These are phyloP conservation scores for Gossypium anomalum DNA, from an alignment of 345 rosid species.

Conservation along the genomic window DNA sequence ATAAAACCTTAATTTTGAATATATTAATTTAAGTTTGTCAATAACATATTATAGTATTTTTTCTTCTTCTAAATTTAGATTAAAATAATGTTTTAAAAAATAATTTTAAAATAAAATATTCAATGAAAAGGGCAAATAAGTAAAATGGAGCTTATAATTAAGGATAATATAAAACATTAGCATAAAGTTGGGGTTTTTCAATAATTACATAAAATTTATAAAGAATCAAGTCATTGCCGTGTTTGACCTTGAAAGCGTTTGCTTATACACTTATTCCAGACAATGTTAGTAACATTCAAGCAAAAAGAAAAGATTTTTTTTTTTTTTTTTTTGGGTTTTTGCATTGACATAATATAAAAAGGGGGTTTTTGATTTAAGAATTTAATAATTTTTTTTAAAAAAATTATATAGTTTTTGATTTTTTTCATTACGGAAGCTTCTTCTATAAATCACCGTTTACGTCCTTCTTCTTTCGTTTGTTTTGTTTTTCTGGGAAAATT, in stretches of 20 bases:
- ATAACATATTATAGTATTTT: too few relatives aligned
- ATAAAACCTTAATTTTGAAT: too few relatives aligned
- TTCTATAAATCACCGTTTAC: conserved; percentile 6
- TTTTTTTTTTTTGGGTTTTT: too few relatives aligned
- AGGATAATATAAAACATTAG: background rate
- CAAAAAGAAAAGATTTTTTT: background rate
- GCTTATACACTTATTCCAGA: conserved; percentile 8
- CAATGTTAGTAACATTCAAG: background rate
- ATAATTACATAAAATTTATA: conserved; percentile 18
- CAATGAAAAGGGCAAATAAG: background rate
- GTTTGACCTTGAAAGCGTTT: conserved; percentile 44
- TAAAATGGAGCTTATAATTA: background rate
- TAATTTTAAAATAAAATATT: background rate
- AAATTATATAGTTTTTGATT: background rate
- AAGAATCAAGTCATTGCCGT: conserved; percentile 48
- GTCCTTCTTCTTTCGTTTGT: conserved; percentile 2
- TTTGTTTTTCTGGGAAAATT: conserved; percentile 3
- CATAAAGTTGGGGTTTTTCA: conserved; percentile 16
- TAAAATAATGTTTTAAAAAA: too few relatives aligned
- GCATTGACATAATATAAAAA: background rate
- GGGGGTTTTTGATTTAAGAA: conserved; percentile 2
- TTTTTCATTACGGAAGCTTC: background rate
- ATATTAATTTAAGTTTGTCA: too few relatives aligned
- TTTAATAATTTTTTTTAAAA: background rate
- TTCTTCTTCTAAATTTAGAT: too few relatives aligned